Conservation (phyloP, 768 basidiomycete species). For the Agrocybe praecox region DNA sequence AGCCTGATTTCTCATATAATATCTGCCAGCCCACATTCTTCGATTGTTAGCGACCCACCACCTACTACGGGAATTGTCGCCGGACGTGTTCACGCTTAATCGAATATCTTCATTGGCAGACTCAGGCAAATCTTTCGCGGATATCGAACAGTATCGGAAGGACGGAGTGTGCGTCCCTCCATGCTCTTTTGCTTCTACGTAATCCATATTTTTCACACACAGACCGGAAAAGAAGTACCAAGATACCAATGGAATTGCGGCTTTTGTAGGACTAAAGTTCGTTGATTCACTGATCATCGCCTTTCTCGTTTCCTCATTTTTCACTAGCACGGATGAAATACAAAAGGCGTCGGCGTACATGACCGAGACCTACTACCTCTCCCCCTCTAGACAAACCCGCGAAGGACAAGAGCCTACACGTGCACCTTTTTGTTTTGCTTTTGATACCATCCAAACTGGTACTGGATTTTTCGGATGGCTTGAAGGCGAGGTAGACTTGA, state of each 20-base stretch:
- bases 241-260: conserved; percentile 65
- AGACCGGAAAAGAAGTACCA: conserved; percentile 70
- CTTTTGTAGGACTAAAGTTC: conserved; percentile 71
- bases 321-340: conserved; percentile 70
- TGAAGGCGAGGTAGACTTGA: conserved; percentile 48
- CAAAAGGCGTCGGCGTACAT: conserved; percentile 77
- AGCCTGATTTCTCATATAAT: background rate
- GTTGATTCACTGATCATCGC: conserved; percentile 21
- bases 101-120: conserved; percentile 71
- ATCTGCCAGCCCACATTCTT: conserved; percentile 61
- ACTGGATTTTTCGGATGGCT: conserved; percentile 75
- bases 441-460: conserved; percentile 38
- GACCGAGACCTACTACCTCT: conserved; percentile 63
- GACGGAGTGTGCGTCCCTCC: conserved; percentile 39
- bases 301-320: background rate
- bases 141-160: conserved; percentile 39
- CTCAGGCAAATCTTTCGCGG: conserved; percentile 57
- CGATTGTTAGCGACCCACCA: conserved; percentile 82
- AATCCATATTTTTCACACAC: background rate
- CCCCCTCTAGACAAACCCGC: conserved; percentile 31
- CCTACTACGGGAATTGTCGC: conserved; percentile 66
- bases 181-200: background rate
- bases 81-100: conserved; percentile 74
- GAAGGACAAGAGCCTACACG: conserved; percentile 47
- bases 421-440: conserved; percentile 76